Evolutionary conservation across 176 grass and related monocot genomes (phyloP).

Genomic region (Canna indica): DNA sequence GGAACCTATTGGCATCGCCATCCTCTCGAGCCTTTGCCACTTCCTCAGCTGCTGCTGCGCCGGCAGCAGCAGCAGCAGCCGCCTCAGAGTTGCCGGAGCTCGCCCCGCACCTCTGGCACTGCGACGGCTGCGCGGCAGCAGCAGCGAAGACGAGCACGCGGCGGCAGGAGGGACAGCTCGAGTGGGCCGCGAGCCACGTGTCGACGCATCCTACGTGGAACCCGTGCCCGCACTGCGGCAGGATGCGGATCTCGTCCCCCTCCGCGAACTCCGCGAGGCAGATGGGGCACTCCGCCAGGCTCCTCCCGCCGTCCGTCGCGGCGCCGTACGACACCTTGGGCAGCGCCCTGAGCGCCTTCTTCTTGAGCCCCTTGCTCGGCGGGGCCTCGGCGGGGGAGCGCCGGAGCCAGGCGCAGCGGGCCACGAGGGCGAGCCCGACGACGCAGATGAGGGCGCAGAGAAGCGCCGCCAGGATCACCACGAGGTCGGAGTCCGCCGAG

Average conservation of each 20-base stretch:
- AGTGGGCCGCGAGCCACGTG: slow-evolving; percentile 57
- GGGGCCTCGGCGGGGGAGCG: neutral
- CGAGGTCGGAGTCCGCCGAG: slow-evolving; percentile 46
- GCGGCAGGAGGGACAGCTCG: slow-evolving; percentile 70
- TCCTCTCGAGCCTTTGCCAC: neutral
- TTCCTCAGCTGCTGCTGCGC: slow-evolving; percentile 14
- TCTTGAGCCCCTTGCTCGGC: slow-evolving; percentile 49
- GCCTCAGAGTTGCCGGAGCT: slow-evolving; percentile 23
- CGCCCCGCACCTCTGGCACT: slow-evolving; percentile 60
- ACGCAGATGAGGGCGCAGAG: slow-evolving; percentile 72
- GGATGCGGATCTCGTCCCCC: slow-evolving; percentile 58
- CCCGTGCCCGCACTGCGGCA: slow-evolving; percentile 57
- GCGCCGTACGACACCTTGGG: slow-evolving; percentile 43
- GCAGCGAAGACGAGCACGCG: slow-evolving; percentile 40
- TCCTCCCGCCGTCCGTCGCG: slow-evolving; percentile 15
- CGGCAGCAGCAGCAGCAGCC: slow-evolving; percentile 32
- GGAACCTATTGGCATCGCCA: slow-evolving; percentile 33
- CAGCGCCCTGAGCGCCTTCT: slow-evolving; percentile 51
- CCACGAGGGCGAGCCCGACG: slow-evolving; percentile 40
- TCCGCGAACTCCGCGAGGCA: slow-evolving; percentile 52
- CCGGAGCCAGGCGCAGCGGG: slow-evolving; percentile 52
- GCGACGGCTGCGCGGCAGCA: slow-evolving; percentile 11
- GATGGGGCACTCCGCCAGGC: slow-evolving; percentile 52
- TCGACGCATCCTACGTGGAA: slow-evolving; percentile 68
- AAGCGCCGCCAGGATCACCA: slow-evolving; percentile 56